A percentile compares a stretch with the other conserved stretches of the same genome.
Conservation (phyloP, 2,329 filamentous ascomycete species). For the Fusarium annulatum region DNA sequence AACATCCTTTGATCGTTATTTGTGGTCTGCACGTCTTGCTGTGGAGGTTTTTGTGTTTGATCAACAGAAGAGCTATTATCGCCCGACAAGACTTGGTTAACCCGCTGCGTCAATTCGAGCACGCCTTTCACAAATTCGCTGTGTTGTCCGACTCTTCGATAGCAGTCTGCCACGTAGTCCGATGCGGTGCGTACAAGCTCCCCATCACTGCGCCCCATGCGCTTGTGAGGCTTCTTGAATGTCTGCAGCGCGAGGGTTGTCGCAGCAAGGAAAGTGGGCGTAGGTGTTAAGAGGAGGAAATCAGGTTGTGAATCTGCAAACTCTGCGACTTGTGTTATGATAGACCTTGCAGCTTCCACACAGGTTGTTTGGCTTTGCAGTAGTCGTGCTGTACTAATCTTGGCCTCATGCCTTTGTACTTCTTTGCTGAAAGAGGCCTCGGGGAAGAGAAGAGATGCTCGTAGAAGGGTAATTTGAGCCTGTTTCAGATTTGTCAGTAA, state of each 20-base stretch:
- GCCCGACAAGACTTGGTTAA: conserved; percentile 28
- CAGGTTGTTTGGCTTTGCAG: conserved; percentile 35
- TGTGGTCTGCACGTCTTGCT: not conserved
- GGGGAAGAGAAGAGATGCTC: conserved; percentile 35
- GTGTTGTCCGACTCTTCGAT: conserved; percentile 22
- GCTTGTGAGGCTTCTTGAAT: conserved; percentile 39
- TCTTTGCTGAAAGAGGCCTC: conserved; percentile 30
- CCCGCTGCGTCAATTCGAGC: conserved; percentile 22
- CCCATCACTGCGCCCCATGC: conserved; percentile 39
- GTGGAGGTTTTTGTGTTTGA: conserved; percentile 1
- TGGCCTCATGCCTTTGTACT: conserved; percentile 28
- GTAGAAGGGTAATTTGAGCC: conserved; percentile 36
- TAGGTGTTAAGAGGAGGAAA: conserved; percentile 28
- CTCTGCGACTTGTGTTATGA: conserved; percentile 34
- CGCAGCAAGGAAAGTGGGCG: conserved; percentile 28
- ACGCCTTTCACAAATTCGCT: conserved; percentile 29
- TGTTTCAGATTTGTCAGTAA: not conserved
- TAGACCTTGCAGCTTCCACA: conserved; percentile 36
- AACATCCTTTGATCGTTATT: not conserved
- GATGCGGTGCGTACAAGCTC: conserved; percentile 32
- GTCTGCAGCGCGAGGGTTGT: conserved; percentile 35
- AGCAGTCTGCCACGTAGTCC: conserved; percentile 31
- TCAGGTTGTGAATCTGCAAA: conserved; percentile 32
- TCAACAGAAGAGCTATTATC: conserved; percentile 17
- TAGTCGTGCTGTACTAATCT: conserved; percentile 22